Conservation (phyloP, 2,329 filamentous ascomycete species). For the Tolypocladium capitatum region DNA sequence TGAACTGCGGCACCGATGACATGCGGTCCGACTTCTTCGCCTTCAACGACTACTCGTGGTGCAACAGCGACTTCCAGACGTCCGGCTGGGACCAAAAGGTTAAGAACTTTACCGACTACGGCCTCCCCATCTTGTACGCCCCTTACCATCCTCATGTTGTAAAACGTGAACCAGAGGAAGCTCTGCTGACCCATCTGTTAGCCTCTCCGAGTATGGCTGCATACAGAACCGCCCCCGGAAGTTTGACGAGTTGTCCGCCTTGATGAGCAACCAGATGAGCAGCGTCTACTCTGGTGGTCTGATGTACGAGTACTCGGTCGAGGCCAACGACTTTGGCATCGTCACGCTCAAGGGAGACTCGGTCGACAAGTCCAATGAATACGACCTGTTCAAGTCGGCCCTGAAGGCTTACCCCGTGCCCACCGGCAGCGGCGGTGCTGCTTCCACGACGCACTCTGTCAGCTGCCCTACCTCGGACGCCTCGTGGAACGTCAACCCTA, state of each 20-base stretch:
- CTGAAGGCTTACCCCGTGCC: constrained; percentile 35
- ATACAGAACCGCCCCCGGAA: constrained; percentile 59
- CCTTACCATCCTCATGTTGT: background rate
- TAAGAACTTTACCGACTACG: constrained; percentile 73
- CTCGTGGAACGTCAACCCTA: constrained; percentile 38
- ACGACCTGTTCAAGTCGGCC: constrained; percentile 36
- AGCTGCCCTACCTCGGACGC: constrained; percentile 35
- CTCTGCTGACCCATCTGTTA: constrained; percentile 5
- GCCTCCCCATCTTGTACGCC: constrained; percentile 64
- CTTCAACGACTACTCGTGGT: constrained; percentile 87
- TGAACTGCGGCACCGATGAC: constrained; percentile 83
- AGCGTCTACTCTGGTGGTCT: constrained; percentile 87
- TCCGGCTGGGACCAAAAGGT: constrained; percentile 86
- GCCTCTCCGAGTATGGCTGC: constrained; percentile 89
- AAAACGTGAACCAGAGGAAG: background rate
- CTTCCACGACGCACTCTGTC: constrained; percentile 30
- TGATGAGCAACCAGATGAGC: constrained; percentile 79
- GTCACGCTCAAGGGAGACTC: constrained; percentile 47
- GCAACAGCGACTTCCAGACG: constrained; percentile 53
- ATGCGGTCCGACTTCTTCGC: constrained; percentile 80
- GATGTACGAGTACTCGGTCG: constrained; percentile 86
- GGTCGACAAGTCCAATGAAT: constrained; percentile 49
- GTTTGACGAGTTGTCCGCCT: constrained; percentile 64
- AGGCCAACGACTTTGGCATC: constrained; percentile 68
- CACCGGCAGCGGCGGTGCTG: constrained; percentile 35